These are phyloP conservation scores for Penicillium manginii DNA, from an alignment of 495 filamentous ascomycete genomes.

Conservation along the genomic window DNA sequence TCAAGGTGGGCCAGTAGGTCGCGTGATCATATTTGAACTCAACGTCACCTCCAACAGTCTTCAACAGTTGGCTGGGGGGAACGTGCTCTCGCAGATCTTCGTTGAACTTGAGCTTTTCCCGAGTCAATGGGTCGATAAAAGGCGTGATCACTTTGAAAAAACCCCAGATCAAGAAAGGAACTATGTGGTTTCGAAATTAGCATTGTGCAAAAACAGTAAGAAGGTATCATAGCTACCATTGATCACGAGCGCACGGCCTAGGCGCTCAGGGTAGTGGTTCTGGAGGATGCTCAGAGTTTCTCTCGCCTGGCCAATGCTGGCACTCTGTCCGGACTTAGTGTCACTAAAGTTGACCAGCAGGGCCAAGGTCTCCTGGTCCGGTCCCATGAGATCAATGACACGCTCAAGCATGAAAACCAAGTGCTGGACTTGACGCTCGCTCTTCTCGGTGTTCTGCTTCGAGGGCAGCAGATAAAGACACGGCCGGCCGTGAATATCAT, in stretches of 20 bases:
- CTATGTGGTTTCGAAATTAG: slow-evolving; percentile 39
- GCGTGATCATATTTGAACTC: slow-evolving; percentile 88
- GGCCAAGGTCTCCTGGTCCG: slow-evolving; percentile 82
- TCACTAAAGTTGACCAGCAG: slow-evolving; percentile 90
- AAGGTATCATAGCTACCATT: slow-evolving; percentile 62
- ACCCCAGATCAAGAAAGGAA: slow-evolving; percentile 82
- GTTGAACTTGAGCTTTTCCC: slow-evolving; percentile 93
- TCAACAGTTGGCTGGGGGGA: slow-evolving; percentile 77
- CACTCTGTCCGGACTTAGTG: slow-evolving; percentile 73
- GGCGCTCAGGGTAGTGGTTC: slow-evolving; percentile 89
- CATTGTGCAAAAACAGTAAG: slow-evolving; percentile 3
- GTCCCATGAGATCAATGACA: slow-evolving; percentile 81
- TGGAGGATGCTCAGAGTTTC: slow-evolving; percentile 87
- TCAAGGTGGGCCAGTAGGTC: slow-evolving; percentile 86
- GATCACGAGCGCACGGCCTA: slow-evolving; percentile 86
- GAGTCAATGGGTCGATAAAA: slow-evolving; percentile 92
- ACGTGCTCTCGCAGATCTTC: slow-evolving; percentile 80
- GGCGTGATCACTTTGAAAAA: slow-evolving; percentile 96
- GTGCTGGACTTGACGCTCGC: slow-evolving; percentile 89
- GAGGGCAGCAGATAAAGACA: slow-evolving; percentile 89
- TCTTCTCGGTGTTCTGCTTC: slow-evolving; percentile 87
- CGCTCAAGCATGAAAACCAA: slow-evolving; percentile 95
- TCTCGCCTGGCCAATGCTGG: slow-evolving; percentile 72
- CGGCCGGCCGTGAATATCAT: slow-evolving; percentile 78
- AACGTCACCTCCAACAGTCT: slow-evolving; percentile 54